These are phyloP conservation scores for Capronia epimyces DNA, from an alignment of 2,329 filamentous ascomycete species.

Conservation along the genomic window DNA sequence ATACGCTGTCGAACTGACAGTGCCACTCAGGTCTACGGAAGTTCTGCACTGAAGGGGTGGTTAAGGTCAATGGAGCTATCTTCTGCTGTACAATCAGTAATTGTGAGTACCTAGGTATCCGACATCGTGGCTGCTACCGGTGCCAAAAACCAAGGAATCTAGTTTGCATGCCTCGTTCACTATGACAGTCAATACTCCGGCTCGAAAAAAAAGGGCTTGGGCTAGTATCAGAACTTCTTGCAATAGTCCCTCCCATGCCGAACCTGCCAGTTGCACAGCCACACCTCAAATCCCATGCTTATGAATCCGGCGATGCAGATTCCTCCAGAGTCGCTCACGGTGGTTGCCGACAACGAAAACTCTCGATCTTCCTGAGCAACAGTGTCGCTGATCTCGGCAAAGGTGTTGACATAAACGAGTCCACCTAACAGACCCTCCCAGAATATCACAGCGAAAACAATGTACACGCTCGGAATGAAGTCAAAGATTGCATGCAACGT, in stretches of 20 bases:
- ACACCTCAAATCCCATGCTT: slow-evolving; percentile 74
- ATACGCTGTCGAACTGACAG: too few relatives aligned
- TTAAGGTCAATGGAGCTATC: too few relatives aligned
- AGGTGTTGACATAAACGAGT: slow-evolving; percentile 90
- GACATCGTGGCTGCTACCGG: too few relatives aligned
- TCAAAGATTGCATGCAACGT: slow-evolving; percentile 69
- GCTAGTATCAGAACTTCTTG: slow-evolving; percentile 40
- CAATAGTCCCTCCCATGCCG: slow-evolving; percentile 72
- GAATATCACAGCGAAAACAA: slow-evolving; percentile 80
- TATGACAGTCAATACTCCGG: too few relatives aligned
- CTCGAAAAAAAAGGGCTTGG: too few relatives aligned
- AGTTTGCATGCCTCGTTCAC: too few relatives aligned
- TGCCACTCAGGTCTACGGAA: too few relatives aligned
- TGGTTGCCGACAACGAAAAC: slow-evolving; percentile 84
- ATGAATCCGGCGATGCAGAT: slow-evolving; percentile 84
- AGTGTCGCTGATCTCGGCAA: slow-evolving; percentile 85
- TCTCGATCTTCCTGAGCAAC: slow-evolving; percentile 73
- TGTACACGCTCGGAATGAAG: slow-evolving; percentile 77
- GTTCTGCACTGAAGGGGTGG: too few relatives aligned
- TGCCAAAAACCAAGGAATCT: too few relatives aligned
- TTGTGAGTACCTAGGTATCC: too few relatives aligned
- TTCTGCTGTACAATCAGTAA: too few relatives aligned
- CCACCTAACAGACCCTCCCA: slow-evolving; percentile 94
- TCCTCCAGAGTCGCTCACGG: slow-evolving; percentile 83
- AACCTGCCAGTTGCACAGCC: slow-evolving; percentile 80